Evolutionary conservation across 768 basidiomycete species (phyloP).

Genomic region (Hericium alpestre): DNA sequence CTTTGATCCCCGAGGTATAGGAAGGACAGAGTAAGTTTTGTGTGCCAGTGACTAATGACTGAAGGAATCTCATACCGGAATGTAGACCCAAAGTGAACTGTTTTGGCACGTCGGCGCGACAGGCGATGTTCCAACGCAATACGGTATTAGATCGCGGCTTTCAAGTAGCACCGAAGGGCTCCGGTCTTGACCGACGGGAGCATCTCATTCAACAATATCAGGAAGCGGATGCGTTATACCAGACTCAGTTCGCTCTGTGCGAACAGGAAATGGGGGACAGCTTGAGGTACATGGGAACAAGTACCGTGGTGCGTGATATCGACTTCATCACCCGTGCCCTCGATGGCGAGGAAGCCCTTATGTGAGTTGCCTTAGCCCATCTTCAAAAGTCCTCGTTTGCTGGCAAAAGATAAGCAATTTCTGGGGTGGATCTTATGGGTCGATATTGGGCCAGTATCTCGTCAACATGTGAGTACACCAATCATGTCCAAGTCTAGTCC

Average conservation of each 20-base stretch:
- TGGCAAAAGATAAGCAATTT: slow-evolving; percentile 15
- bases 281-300: slow-evolving; percentile 22
- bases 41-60: too few relatives aligned
- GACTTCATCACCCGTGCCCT: slow-evolving; percentile 19
- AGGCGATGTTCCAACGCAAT: not conserved
- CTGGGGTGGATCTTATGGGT: slow-evolving; percentile 23
- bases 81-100: not conserved
- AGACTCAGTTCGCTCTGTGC: not conserved
- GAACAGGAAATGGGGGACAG: slow-evolving; percentile 14
- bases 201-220: not conserved
- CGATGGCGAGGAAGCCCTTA: slow-evolving; percentile 19
- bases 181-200: not conserved
- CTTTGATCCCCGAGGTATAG: slow-evolving; percentile 25
- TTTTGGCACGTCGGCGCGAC: not conserved
- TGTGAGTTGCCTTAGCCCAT: slow-evolving; percentile 2
- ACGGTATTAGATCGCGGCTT: not conserved
- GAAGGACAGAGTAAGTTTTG: slow-evolving; percentile 19
- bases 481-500: not conserved
- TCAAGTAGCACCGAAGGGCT: not conserved
- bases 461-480: slow-evolving; percentile 21
- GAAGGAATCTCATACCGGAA: too few relatives aligned
- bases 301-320: slow-evolving; percentile 23
- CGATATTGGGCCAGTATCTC: slow-evolving; percentile 22
- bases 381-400: not conserved
- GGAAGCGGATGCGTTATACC: not conserved